These are phyloP conservation scores for Penicillium coprophilum DNA, from an alignment of 495 filamentous ascomycete genomes.

Conservation along the genomic window DNA sequence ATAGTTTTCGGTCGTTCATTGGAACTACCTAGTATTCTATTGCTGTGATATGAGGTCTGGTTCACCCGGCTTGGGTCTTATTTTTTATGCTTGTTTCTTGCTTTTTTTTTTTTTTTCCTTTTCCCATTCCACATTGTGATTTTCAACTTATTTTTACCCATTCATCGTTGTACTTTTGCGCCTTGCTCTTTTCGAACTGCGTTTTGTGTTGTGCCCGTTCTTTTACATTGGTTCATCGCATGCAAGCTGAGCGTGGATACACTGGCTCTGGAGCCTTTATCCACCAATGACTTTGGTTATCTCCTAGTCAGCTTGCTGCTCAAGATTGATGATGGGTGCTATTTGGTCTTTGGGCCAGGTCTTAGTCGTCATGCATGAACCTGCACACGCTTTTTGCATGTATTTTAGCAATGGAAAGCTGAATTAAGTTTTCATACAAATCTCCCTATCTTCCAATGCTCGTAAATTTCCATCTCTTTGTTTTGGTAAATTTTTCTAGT, in stretches of 20 bases:
- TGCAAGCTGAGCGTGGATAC: conserved; percentile 1
- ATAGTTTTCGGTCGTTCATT: conserved; percentile 12
- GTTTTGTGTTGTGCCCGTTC: conserved; percentile 18
- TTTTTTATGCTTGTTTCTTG: conserved; percentile 11
- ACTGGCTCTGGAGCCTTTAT: background rate
- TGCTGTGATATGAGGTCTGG: conserved; percentile 9
- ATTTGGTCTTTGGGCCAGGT: conserved; percentile 4
- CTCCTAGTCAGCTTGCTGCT: conserved; percentile 1
- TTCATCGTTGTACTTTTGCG: conserved; percentile 10
- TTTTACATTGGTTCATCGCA: conserved; percentile 8
- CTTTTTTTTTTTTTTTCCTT: conserved; percentile 13
- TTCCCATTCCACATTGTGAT: conserved; percentile 31
- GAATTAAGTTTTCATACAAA: conserved; percentile 12
- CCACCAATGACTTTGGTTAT: background rate
- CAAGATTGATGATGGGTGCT: background rate
- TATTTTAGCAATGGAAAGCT: conserved; percentile 20
- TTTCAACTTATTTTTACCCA: conserved; percentile 23
- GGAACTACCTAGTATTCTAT: conserved; percentile 6
- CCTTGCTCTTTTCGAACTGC: conserved; percentile 17
- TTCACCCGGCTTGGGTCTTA: background rate
- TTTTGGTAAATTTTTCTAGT: background rate
- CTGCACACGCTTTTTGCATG: conserved; percentile 20
- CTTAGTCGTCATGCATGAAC: conserved; percentile 5
- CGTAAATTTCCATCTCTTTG: background rate
- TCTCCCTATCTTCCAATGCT: background rate